Conservation (phyloP, 1,139 yeast genomes). For the Saccharomyces hybrid region DNA sequence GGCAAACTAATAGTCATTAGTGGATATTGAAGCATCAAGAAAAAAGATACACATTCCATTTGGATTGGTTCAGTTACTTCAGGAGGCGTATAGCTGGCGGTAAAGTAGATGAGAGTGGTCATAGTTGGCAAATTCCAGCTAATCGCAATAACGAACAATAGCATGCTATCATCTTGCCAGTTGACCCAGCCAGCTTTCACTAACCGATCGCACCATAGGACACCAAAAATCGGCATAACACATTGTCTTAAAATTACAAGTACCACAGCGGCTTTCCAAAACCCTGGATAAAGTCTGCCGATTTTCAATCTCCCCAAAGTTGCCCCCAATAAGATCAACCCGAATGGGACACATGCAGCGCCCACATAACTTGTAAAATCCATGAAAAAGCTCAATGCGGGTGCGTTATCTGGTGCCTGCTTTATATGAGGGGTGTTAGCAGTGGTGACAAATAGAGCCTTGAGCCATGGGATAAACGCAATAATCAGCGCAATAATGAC, state of each 20-base stretch:
- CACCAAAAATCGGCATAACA: constrained; percentile 51
- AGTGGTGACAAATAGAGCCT: constrained; percentile 60
- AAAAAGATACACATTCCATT: constrained; percentile 65
- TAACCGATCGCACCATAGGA: constrained; percentile 44
- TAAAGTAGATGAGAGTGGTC: constrained; percentile 58
- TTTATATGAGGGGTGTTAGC: constrained; percentile 36
- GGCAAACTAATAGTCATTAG: constrained; percentile 55
- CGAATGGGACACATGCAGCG: constrained; percentile 79
- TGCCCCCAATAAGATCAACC: constrained; percentile 71
- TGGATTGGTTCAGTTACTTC: constrained; percentile 50
- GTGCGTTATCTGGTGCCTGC: constrained; percentile 72
- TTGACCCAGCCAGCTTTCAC: constrained; percentile 40
- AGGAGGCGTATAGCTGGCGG: constrained; percentile 64
- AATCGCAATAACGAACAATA: constrained; percentile 56
- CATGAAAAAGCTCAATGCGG: constrained; percentile 74
- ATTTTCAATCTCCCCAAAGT: constrained; percentile 67
- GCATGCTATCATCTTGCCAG: constrained; percentile 43
- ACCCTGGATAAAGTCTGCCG: constrained; percentile 51
- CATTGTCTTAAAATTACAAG: constrained; percentile 41
- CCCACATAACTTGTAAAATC: constrained; percentile 72
- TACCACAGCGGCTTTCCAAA: constrained; percentile 51
- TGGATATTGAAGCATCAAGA: constrained; percentile 51
- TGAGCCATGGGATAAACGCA: constrained; percentile 85
- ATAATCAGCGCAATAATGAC: constrained; percentile 54
- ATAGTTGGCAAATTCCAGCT: constrained; percentile 64